Evolutionary conservation across 495 filamentous ascomycete species (phyloP), one percentile per base, ranked within the genome.

Genomic region (Bathelium albidoporum): DNA sequence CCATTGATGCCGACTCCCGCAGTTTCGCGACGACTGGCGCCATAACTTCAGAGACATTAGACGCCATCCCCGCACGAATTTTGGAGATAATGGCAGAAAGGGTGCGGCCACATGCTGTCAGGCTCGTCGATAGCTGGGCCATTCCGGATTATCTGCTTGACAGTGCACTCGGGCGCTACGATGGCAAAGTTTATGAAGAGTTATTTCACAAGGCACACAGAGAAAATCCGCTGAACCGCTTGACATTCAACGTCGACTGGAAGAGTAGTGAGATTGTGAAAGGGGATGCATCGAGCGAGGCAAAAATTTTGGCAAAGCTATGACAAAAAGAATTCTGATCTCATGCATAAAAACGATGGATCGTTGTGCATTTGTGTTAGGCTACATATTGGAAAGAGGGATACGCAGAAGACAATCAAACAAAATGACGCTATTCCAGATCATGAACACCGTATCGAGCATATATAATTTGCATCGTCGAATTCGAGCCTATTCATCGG

Each of bases 151-250:
- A 73, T 59, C 59, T 80, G 12, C 71, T 80, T 0, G 78, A 80
- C 45, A 79, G 76, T 67, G 77, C 79, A 22, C 72, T 81, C 2
- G 78, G 78, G 14, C 69, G 77, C 31, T 75, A 73, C 63, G 77
- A 80, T 66, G 79, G 79, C 0, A 75, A 72, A 32, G 78, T 80
- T 9, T 81, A 81, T 62, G 78, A 80, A 62, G 78, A 81, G 59
- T 66, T 81, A 26, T 80, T 72, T 64, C 73, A 79, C 43, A 65
- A 75, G 3, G 78, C 77, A 2, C 78, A 81, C 68, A 69, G 76
- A 29, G 61, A 77, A 61, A 80, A 81, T 63, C 78, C 78, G 2
- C 65, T 81, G 60, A 80, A 80, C 61, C 62, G 64, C 64, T 67
- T 75, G 18, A 80, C 77, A 0, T 78, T 80, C 66, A 80, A 81